Conservation (phyloP, 176 grass and related monocot genomes). For the Carex kokanica region DNA sequence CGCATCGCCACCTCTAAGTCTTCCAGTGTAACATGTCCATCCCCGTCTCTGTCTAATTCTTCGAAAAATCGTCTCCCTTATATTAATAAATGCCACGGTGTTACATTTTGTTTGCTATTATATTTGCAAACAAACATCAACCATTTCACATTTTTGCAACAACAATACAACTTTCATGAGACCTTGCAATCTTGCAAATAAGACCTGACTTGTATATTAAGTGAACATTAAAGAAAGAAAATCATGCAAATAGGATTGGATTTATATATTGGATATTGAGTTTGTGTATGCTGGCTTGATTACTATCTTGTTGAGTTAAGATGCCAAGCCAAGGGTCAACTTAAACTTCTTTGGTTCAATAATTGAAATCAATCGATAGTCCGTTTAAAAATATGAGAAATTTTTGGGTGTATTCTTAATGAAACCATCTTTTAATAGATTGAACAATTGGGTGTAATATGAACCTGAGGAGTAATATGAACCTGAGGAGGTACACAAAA, state of each 20-base stretch:
- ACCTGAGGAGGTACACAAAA: background rate
- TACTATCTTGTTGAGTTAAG: background rate
- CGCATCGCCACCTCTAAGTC: constrained; percentile 95
- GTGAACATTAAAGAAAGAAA: background rate
- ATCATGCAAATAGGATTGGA: background rate
- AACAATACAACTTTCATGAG: background rate
- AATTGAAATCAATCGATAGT: background rate
- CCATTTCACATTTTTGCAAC: background rate
- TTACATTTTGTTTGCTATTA: background rate
- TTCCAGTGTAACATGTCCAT: constrained; percentile 86
- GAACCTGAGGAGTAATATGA: too few species aligned
- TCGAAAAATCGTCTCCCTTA: constrained; percentile 94
- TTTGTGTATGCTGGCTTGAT: background rate
- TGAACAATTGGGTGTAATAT: background rate
- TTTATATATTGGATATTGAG: background rate
- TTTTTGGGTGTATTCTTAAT: background rate
- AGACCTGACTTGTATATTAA: background rate
- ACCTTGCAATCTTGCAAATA: background rate
- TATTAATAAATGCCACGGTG: constrained; percentile 11
- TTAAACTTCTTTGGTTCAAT: background rate
- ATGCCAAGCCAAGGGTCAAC: background rate
- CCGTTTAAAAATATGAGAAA: background rate
- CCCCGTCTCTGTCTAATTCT: constrained; percentile 89
- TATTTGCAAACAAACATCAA: background rate
- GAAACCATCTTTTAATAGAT: background rate